phyloP scores from a whole-genome alignment of 257 asterid genomes.

The Nicotiana noctiflora region DNA sequence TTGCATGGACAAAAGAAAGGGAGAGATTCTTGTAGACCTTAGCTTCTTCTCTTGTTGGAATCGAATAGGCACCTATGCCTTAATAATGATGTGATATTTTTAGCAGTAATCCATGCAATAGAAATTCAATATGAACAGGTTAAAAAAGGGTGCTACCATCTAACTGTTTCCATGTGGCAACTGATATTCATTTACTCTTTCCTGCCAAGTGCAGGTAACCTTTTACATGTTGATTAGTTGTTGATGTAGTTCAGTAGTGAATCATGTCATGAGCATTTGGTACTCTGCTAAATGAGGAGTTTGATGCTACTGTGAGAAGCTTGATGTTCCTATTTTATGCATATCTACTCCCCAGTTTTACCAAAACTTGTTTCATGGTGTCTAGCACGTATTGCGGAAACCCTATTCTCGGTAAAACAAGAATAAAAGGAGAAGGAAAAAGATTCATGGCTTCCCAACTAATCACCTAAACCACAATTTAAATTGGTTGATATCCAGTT shows the following conservation, averaged over 20 bases:
- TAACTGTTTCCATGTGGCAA: not conserved
- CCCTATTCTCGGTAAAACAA: not conserved
- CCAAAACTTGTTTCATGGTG: not conserved
- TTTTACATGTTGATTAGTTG: not conserved
- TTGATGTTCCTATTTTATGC: slow-evolving; percentile 4
- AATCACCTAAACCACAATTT: not conserved
- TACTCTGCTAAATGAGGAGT: not conserved
- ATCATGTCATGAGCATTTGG: not conserved
- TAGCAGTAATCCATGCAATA: not conserved
- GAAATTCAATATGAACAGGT: not conserved
- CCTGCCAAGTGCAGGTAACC: not conserved
- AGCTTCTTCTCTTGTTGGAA: not conserved
- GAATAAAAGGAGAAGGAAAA: not conserved
- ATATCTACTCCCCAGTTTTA: not conserved
- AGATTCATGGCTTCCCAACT: not conserved
- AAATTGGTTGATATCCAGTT: not conserved
- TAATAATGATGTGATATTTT: not conserved
- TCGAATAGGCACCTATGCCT: not conserved
- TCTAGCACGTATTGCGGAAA: not conserved
- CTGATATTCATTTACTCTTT: not conserved
- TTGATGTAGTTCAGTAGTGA: not conserved
- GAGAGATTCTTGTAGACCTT: not conserved
- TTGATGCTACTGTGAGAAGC: not conserved
- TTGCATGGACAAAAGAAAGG: not conserved
- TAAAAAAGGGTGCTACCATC: not conserved